Evolutionary conservation across 164 flowering plant genomes (phyloP).

Genomic region (Sedum album): DNA sequence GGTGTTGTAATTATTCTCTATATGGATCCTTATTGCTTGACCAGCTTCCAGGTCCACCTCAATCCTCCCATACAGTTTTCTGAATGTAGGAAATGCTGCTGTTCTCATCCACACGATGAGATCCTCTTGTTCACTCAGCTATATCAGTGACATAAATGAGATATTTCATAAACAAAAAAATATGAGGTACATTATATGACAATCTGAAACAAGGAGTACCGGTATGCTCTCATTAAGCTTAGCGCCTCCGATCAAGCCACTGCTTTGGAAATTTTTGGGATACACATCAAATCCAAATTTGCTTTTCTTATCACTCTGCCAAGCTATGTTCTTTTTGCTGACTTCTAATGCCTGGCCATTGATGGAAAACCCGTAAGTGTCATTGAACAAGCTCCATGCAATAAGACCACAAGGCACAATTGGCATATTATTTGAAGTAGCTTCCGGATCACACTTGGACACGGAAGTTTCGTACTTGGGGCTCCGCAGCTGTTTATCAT

Average conservation of each 20-base stretch:
- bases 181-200: neutral
- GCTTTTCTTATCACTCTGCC: slow-evolving; percentile 66
- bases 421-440: slow-evolving; percentile 13
- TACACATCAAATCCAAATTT: slow-evolving; percentile 74
- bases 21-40: slow-evolving; percentile 33
- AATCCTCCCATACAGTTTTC: slow-evolving; percentile 79
- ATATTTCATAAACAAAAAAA: neutral
- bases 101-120: slow-evolving; percentile 93
- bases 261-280: slow-evolving; percentile 77
- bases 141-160: slow-evolving; percentile 13
- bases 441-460: too few species aligned
- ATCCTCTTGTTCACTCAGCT: slow-evolving; percentile 40
- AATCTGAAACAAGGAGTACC: neutral
- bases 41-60: slow-evolving; percentile 56
- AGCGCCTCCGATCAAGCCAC: slow-evolving; percentile 66
- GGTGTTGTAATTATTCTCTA: slow-evolving; percentile 75
- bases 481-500: slow-evolving; percentile 34
- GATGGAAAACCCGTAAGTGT: slow-evolving; percentile 54
- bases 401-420: slow-evolving; percentile 86
- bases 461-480: too few species aligned
- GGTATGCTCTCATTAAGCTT: slow-evolving; percentile 58
- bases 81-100: slow-evolving; percentile 78
- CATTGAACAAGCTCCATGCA: slow-evolving; percentile 89
- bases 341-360: slow-evolving; percentile 27
- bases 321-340: slow-evolving; percentile 69